phyloP scores from a whole-genome alignment of 108 stramenopile species.

The Cyclotella choctawhatcheeana region DNA sequence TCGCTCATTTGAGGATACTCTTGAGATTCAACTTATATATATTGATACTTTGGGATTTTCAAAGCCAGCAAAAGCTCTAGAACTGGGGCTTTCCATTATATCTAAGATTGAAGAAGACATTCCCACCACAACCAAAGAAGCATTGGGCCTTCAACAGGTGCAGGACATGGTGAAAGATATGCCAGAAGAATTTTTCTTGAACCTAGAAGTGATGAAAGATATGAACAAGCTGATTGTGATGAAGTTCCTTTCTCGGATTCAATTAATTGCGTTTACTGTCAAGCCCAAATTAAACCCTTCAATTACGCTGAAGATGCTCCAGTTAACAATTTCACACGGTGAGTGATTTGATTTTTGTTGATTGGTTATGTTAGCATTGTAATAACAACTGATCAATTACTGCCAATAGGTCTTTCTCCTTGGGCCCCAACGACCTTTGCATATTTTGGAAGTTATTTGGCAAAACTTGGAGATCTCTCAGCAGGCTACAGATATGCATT shows the following conservation, averaged over 20 bases:
- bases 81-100: neutral
- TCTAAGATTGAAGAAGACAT: constrained; percentile 17
- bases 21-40: neutral
- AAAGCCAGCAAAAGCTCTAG: constrained; percentile 5
- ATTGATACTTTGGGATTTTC: neutral
- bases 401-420: constrained; percentile 8
- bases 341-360: neutral
- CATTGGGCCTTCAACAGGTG: neutral
- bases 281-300: neutral
- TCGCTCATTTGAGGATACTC: constrained; percentile 22
- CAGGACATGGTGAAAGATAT: neutral
- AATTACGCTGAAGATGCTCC: constrained; percentile 4
- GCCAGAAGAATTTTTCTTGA: constrained; percentile 15
- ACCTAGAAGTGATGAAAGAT: constrained; percentile 8
- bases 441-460: constrained; percentile 9
- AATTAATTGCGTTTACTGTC: neutral
- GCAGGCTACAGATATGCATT: constrained; percentile 10
- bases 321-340: constrained; percentile 15
- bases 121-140: neutral
- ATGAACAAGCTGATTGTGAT: constrained; percentile 5
- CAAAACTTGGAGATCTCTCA: neutral
- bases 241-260: constrained; percentile 10
- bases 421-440: constrained; percentile 13
- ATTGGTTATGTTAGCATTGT: neutral
- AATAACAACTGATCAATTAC: neutral